A percentile compares a stretch with the other conserved stretches of the same genome.
These are phyloP conservation scores for Leishmania tropica DNA, from an alignment of 208 protist genomes.

Conservation along the genomic window DNA sequence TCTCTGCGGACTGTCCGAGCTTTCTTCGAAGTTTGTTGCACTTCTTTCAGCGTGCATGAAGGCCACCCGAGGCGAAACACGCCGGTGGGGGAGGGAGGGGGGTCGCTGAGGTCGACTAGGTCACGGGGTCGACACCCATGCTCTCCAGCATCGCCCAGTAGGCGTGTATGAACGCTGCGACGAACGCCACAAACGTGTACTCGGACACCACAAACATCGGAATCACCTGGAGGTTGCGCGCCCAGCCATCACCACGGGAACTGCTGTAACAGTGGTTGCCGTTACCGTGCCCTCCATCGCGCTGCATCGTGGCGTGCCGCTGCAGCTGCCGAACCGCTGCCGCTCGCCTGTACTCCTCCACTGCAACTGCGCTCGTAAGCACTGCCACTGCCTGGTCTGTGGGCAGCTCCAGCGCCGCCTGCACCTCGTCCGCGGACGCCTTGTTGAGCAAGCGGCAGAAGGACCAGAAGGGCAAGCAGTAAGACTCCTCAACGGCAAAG, in stretches of 20 bases:
- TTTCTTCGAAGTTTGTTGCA: neutral
- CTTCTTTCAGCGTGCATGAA: neutral
- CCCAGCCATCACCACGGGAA: slow-evolving; percentile 5
- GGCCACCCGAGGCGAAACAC: neutral
- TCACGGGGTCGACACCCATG: slow-evolving; percentile 43
- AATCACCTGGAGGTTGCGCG: slow-evolving; percentile 29
- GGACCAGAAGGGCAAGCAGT: slow-evolving; percentile 62
- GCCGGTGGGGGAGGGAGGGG: neutral
- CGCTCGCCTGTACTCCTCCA: slow-evolving; percentile 37
- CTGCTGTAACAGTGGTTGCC: neutral
- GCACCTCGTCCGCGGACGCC: slow-evolving; percentile 38
- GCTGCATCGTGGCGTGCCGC: slow-evolving; percentile 2
- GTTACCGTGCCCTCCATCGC: neutral
- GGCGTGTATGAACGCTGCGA: slow-evolving; percentile 50
- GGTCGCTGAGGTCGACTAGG: neutral
- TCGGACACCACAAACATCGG: slow-evolving; percentile 49
- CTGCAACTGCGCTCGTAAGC: slow-evolving; percentile 43
- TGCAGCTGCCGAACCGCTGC: slow-evolving; percentile 34
- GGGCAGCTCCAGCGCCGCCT: slow-evolving; percentile 43
- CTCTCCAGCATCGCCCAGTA: slow-evolving; percentile 62
- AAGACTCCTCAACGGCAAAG: slow-evolving; percentile 56
- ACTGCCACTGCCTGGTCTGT: slow-evolving; percentile 40
- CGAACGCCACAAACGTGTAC: slow-evolving; percentile 47
- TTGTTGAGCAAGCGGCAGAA: slow-evolving; percentile 62
- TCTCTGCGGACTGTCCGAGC: neutral